Conservation (phyloP, 75 land plant genomes). For the Isoetes taiwanensis region DNA sequence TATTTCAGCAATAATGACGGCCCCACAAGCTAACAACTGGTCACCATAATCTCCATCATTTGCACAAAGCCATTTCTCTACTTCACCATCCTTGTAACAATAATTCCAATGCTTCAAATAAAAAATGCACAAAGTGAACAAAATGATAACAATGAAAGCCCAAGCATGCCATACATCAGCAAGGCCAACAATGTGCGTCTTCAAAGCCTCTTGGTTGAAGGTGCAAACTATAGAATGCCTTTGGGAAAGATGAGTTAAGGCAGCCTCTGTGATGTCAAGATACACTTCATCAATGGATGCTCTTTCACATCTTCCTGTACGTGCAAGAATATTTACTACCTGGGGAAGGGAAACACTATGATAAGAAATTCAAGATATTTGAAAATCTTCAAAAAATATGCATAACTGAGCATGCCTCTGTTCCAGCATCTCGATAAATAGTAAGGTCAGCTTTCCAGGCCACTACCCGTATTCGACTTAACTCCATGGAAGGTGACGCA, state of each 20-base stretch:
- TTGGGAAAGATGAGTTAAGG: constrained; percentile 40
- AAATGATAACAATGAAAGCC: background rate
- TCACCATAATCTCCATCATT: constrained; percentile 44
- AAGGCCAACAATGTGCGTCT: constrained; percentile 74
- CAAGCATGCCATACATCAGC: constrained; percentile 18
- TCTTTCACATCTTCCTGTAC: constrained; percentile 75
- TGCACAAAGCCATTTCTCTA: constrained; percentile 49
- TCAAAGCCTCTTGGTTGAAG: constrained; percentile 51
- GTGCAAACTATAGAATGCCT: constrained; percentile 33
- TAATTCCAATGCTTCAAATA: background rate
- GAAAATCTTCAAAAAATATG: too few species aligned
- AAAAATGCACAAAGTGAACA: background rate
- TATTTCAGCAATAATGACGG: constrained; percentile 74
- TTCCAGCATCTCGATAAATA: constrained; percentile 75
- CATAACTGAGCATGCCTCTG: constrained; percentile 53
- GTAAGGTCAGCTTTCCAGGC: constrained; percentile 83
- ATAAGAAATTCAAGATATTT: too few species aligned
- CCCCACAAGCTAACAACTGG: constrained; percentile 76
- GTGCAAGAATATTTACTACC: constrained; percentile 73
- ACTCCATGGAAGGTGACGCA: too few species aligned
- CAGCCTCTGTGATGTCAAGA: constrained; percentile 90
- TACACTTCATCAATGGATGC: constrained; percentile 99
- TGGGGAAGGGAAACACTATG: too few species aligned
- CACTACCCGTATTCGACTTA: constrained; percentile 83
- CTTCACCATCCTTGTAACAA: constrained; percentile 31